A percentile compares a stretch with the other conserved stretches of the same genome.
These are phyloP conservation scores for Naematelia encephala DNA, from an alignment of 768 basidiomycete genomes.

Conservation along the genomic window DNA sequence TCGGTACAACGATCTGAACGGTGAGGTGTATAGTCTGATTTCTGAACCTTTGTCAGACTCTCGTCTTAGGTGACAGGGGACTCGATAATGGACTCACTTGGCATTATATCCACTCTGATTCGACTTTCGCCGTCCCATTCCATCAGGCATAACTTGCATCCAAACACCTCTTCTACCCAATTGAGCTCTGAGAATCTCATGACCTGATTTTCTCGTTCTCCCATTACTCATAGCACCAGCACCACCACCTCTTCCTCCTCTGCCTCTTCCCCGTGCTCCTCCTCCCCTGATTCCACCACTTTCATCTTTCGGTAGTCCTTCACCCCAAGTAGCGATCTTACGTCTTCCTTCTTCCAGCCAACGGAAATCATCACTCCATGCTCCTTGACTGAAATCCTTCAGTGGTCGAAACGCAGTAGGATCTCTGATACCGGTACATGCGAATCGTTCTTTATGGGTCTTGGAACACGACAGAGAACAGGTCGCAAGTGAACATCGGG, in stretches of 20 bases:
- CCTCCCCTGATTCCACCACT: conserved; percentile 39
- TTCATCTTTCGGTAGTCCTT: conserved; percentile 36
- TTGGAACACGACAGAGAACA: conserved; percentile 44
- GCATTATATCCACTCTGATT: conserved; percentile 82
- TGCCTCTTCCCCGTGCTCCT: conserved; percentile 55
- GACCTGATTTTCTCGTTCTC: neutral
- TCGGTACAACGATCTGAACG: conserved; percentile 55
- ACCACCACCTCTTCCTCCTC: conserved; percentile 44
- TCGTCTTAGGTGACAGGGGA: conserved; percentile 10
- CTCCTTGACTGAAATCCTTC: conserved; percentile 78
- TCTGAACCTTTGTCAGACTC: conserved; percentile 4
- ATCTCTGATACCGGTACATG: conserved; percentile 38
- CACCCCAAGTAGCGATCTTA: conserved; percentile 66
- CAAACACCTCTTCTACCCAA: conserved; percentile 67
- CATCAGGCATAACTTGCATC: conserved; percentile 70
- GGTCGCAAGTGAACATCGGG: conserved; percentile 38
- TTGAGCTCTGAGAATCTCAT: conserved; percentile 58
- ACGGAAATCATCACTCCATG: conserved; percentile 83
- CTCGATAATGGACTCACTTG: conserved; percentile 58
- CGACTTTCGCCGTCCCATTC: conserved; percentile 72
- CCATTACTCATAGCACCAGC: conserved; percentile 64
- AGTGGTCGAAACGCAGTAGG: conserved; percentile 56
- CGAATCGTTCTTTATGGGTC: conserved; percentile 36
- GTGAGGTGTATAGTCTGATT: conserved; percentile 10
- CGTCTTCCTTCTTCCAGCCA: conserved; percentile 80